These are phyloP conservation scores for Parastagonospora nodorum DNA, from an alignment of 2,329 filamentous ascomycete genomes.

Conservation along the genomic window DNA sequence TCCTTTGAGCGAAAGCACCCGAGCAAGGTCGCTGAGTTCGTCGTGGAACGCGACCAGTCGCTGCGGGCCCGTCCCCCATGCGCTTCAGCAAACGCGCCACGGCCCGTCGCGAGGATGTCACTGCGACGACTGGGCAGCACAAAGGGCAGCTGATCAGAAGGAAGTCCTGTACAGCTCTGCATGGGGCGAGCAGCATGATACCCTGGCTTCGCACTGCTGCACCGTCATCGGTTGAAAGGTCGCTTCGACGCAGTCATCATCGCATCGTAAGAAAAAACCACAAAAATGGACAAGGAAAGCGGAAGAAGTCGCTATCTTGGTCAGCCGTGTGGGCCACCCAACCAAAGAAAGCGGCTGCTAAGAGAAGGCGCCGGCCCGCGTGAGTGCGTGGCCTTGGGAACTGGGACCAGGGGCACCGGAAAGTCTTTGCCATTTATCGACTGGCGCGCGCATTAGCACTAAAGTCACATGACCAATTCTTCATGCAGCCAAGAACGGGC, in stretches of 20 bases:
- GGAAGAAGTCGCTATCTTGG: conserved; percentile 6
- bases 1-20: conserved; percentile 22
- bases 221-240: conserved; percentile 21
- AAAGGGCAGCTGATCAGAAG: conserved; percentile 27
- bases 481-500: conserved; percentile 27
- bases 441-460: conserved; percentile 10
- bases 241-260: conserved; percentile 21
- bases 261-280: conserved; percentile 1
- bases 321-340: conserved; percentile 15
- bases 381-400: conserved; percentile 21
- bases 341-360: conserved; percentile 19
- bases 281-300: conserved; percentile 1
- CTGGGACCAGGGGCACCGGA: conserved; percentile 23
- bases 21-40: conserved; percentile 11
- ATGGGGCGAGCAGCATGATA: conserved; percentile 13
- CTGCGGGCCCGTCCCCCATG: conserved; percentile 33
- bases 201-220: conserved; percentile 13
- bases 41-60: conserved; percentile 24
- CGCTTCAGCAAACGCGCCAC: conserved; percentile 35
- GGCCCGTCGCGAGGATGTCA: conserved; percentile 44
- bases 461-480: conserved; percentile 23
- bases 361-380: conserved; percentile 24
- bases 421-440: conserved; percentile 9
- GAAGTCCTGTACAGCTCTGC: conserved; percentile 4
- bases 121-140: conserved; percentile 28